A percentile compares a stretch with the other conserved stretches of the same genome.
Evolutionary conservation across 2,329 filamentous ascomycete genomes (phyloP).

Genomic region (Drechslerella dactyloides): DNA sequence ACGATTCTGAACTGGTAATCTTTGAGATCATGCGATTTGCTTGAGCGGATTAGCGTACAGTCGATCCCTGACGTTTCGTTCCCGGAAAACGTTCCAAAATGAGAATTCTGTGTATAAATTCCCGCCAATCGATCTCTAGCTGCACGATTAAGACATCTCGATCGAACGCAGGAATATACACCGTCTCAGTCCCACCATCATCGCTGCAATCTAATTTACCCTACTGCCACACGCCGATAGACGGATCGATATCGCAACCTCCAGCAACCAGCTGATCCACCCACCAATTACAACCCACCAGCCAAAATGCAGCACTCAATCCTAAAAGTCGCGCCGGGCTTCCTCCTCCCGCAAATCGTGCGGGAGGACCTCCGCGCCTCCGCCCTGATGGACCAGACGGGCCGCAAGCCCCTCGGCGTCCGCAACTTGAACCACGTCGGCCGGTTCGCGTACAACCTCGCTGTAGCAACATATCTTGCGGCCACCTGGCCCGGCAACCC

Average conservation of each 20-base stretch:
- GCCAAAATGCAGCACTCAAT: neutral
- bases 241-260: neutral
- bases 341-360: conserved; percentile 16
- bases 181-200: too few species aligned
- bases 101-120: too few species aligned
- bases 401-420: conserved; percentile 11
- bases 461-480: conserved; percentile 9
- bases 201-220: too few species aligned
- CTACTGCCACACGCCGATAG: too few species aligned
- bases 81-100: too few species aligned
- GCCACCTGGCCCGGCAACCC: conserved; percentile 4
- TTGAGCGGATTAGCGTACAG: too few species aligned
- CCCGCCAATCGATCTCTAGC: too few species aligned
- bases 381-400: conserved; percentile 22
- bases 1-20: too few species aligned
- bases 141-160: too few species aligned
- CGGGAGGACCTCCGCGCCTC: conserved; percentile 26
- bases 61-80: too few species aligned
- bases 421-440: conserved; percentile 26
- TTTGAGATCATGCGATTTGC: too few species aligned
- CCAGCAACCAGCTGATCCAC: neutral
- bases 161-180: too few species aligned
- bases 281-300: neutral
- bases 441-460: conserved; percentile 21
- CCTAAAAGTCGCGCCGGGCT: conserved; percentile 4